Evolutionary conservation across 2,329 filamentous ascomycete species (phyloP), one percentile per base, ranked within the genome.

Genomic region (Penicillium psychrosexuale): DNA sequence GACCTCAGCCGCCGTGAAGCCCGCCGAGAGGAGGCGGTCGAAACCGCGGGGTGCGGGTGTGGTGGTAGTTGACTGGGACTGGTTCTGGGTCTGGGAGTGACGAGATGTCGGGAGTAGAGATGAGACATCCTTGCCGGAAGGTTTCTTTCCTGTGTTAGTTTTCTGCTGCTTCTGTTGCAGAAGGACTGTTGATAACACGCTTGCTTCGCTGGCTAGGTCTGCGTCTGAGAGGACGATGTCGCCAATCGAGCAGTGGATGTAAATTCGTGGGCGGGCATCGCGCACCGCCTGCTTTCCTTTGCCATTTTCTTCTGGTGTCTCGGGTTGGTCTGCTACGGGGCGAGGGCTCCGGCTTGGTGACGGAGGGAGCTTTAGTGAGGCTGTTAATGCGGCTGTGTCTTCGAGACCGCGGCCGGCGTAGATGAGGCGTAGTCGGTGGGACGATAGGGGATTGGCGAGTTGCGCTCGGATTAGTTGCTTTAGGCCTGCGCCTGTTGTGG

Each of bases 231-330:
- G 81, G 27, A 83, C 78, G 71, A 90, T 86, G 52, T 86, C 82
- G 51, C 91, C 91, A 55, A 97, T 89, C 60, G 90, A 93, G 80
- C 93, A 97, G 77, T 96, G 95, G 58, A 97, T 87, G 72, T 96
- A 97, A 66, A 96, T 83, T 42, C 88, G 82, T 36, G 79, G 78
- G 24, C 62, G 58, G 8, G 72, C 72, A 8, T 78, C 77, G 31
- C 80, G 80, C 5, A 86, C 71, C 0, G 82, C 82, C 56, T 77
- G 76, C 64, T 94, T 95, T 44, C 88, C 90, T 66, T 90, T 91
- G n/a, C 60, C 65, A 46, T 64, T 70, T 7, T 49, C 37, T 8
- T 42, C 36, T 44, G 43, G 19, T 6, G 38, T 47, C 40, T 61
- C 56, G n/a, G 64, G 53, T 7, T 48, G 34, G 37, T 59, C 51